Base-by-base conservation (phyloP, 2,329 filamentous ascomycete genomes). In the Fusarium solani-melongenae region DNA sequence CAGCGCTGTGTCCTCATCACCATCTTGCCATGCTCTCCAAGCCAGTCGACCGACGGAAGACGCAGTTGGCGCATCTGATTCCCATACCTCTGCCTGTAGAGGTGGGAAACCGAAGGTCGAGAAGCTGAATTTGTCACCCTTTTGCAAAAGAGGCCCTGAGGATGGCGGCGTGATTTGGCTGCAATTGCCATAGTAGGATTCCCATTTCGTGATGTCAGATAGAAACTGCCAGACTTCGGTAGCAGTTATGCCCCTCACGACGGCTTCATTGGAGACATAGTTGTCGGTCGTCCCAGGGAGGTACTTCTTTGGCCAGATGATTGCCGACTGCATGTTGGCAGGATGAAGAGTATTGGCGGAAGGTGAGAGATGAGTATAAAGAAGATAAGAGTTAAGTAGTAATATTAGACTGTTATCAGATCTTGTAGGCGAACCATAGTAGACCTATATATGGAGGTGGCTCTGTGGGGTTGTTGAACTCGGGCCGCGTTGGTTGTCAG, bases 271-370 rank as follows among this genome's bases (percentile, higher is more conserved):
- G 22, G 77, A 79, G 20, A 79, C 76, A 36, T 73, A 80, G 58
- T 79, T 80, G 65, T 80, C 78, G 7, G 78, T 79, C 1, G 71
- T 77, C 22, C 78, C 78, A 2, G 78, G 79, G 0, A 76, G 75
- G 64, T 72, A 80, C 20, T 75, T 67, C 38, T 72, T 44, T 3
- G 78, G 78, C 79, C 78, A 80, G 33, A 64, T 66, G 51, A 80
- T 78, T 56, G 31, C 51, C 1, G 51, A 56, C 31, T 56, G 31
- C 51, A 56, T 31, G 11, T 31, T 53, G 17, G 7, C 15, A 12
- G 2, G 29, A 15, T 17, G 4, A 14, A 53, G 31, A 24, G 7
- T 24, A 24, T 24, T 24, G 41, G 22, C 5, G 7, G 20, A 10
- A 15, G 36, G 14, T 15, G 8, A 46, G 12, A 24, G 20, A 24